These are phyloP conservation scores for Globisporangium cederbergense DNA, from an alignment of 352 stramenopile genomes.

Conservation along the genomic window DNA sequence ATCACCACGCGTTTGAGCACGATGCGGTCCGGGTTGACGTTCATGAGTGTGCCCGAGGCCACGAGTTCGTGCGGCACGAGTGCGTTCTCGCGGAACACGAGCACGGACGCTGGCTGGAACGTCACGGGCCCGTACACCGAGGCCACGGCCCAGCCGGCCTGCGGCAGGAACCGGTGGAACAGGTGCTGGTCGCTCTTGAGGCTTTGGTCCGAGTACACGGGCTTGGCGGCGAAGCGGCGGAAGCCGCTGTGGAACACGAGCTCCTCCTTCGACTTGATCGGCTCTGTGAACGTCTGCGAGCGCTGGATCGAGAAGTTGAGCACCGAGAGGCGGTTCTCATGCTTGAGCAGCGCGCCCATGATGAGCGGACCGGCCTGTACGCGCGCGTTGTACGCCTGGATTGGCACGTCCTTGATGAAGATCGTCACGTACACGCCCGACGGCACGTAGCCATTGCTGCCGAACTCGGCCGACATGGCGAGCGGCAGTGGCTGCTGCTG, in stretches of 20 bases:
- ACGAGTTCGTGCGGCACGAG: slow-evolving; percentile 72
- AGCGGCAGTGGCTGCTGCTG: slow-evolving; percentile 25
- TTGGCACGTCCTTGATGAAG: slow-evolving; percentile 67
- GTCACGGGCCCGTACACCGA: slow-evolving; percentile 92
- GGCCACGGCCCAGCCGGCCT: slow-evolving; percentile 87
- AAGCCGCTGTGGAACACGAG: slow-evolving; percentile 97
- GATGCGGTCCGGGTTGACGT: slow-evolving; percentile 96
- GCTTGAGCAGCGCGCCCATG: slow-evolving; percentile 88
- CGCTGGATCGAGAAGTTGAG: slow-evolving; percentile 96
- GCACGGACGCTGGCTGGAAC: slow-evolving; percentile 94
- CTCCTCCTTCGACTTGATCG: slow-evolving; percentile 96
- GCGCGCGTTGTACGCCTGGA: slow-evolving; percentile 49
- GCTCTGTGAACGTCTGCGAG: slow-evolving; percentile 65
- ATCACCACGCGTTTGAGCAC: slow-evolving; percentile 98
- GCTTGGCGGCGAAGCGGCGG: slow-evolving; percentile 89
- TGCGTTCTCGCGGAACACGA: slow-evolving; percentile 90
- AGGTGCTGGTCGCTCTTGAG: slow-evolving; percentile 99
- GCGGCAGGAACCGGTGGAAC: slow-evolving; percentile 96
- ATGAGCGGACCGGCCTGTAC: slow-evolving; percentile 62
- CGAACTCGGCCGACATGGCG: slow-evolving; percentile 46
- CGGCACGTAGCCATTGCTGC: slow-evolving; percentile 85
- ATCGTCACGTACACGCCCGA: slow-evolving; percentile 93
- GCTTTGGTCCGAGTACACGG: slow-evolving; percentile 97
- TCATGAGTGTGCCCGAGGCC: slow-evolving; percentile 93
- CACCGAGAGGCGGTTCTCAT: slow-evolving; percentile 98